Percentiles rank a stretch among this genome's conserved stretches.
These are phyloP conservation scores for Acanthamoeba triangularis DNA, from an alignment of 208 protist genomes.

Conservation along the genomic window DNA sequence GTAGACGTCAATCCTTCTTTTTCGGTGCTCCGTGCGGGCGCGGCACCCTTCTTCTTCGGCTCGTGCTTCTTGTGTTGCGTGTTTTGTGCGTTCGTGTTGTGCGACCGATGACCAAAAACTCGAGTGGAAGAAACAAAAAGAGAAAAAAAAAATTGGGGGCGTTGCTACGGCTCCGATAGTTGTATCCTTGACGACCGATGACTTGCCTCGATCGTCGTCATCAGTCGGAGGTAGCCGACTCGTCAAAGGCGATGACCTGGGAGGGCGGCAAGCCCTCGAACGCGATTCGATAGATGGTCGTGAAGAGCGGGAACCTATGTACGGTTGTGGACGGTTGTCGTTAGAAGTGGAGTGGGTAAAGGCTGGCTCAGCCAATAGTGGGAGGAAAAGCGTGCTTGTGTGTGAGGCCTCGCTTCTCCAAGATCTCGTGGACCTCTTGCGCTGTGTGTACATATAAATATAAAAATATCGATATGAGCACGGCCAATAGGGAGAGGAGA, in stretches of 20 bases:
- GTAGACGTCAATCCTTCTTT: too few relatives aligned
- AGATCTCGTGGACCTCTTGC: slow-evolving; percentile 33
- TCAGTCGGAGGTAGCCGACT: too few relatives aligned
- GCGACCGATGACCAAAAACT: background rate
- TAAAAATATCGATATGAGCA: too few relatives aligned
- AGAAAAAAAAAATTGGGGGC: background rate
- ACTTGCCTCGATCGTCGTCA: too few relatives aligned
- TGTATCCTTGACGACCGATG: background rate
- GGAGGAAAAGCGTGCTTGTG: background rate
- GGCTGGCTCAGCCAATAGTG: too few relatives aligned
- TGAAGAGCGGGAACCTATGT: slow-evolving; percentile 56
- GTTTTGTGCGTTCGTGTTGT: too few relatives aligned
- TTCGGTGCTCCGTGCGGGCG: too few relatives aligned
- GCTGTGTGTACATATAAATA: background rate
- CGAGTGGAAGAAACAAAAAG: background rate
- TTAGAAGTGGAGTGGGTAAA: too few relatives aligned
- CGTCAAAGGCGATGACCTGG: slow-evolving; percentile 14
- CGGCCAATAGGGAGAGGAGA: too few relatives aligned
- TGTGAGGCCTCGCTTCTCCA: slow-evolving; percentile 1
- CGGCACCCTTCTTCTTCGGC: too few relatives aligned
- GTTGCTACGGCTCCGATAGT: background rate
- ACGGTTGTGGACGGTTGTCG: too few relatives aligned
- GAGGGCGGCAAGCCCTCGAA: slow-evolving; percentile 11
- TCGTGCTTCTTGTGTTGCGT: too few relatives aligned
- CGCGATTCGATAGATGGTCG: slow-evolving; percentile 27